Evolutionary conservation across 2,329 filamentous ascomycete genomes (phyloP).

Genomic region (Alternaria conjuncta): DNA sequence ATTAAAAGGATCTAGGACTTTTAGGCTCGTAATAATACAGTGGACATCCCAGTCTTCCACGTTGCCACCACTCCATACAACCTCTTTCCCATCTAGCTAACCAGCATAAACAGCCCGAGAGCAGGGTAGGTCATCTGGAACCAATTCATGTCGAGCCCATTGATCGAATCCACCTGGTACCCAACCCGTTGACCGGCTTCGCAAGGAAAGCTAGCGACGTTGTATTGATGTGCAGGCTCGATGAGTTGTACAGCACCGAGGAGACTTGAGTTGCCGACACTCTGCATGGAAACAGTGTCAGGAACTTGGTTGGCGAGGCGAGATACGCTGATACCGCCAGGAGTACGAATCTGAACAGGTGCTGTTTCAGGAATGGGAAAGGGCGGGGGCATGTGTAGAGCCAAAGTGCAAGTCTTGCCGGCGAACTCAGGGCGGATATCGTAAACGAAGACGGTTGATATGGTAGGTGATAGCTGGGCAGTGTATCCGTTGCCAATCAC

Average conservation of each 20-base stretch:
- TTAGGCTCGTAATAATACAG: neutral
- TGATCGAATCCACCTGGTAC: conserved; percentile 31
- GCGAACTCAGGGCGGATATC: conserved; percentile 50
- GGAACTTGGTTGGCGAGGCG: conserved; percentile 18
- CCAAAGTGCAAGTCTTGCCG: conserved; percentile 56
- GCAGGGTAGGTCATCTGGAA: conserved; percentile 35
- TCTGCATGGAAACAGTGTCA: neutral
- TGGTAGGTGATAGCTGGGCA: conserved; percentile 48
- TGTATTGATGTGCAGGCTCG: conserved; percentile 24
- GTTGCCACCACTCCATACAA: neutral
- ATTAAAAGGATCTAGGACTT: neutral
- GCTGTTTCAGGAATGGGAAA: conserved; percentile 32
- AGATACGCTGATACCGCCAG: conserved; percentile 46
- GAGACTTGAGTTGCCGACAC: neutral
- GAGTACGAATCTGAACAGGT: conserved; percentile 32
- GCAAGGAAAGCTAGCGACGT: conserved; percentile 31
- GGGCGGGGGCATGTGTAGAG: conserved; percentile 55
- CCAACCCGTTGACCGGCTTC: conserved; percentile 30
- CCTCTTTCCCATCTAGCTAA: neutral
- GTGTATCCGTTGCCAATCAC: conserved; percentile 51
- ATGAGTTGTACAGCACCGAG: conserved; percentile 25
- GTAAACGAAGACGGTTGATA: conserved; percentile 55
- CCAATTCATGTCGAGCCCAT: conserved; percentile 33
- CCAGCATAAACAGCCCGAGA: conserved; percentile 33
- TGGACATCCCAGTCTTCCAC: neutral